Base-by-base conservation (phyloP, 441 rosid genomes). In the Croton setiger region DNA sequence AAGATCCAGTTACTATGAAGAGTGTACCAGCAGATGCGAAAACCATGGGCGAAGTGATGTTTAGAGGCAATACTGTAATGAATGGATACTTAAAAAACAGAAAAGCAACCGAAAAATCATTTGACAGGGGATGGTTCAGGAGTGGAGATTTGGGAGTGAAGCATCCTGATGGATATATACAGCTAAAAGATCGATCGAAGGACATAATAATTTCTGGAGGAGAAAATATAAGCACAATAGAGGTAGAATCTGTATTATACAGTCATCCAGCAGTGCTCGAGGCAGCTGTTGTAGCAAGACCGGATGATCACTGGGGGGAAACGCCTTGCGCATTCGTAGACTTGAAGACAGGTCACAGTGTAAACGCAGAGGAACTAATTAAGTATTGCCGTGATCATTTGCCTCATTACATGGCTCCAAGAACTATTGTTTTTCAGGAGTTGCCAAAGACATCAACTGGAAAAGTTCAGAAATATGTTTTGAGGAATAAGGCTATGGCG, bases 381-480 rank as follows among this genome's bases (percentile, higher is more conserved):
- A 63, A 60, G 67, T 87, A 79, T 60, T 92, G 88, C 52, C 65
- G 91, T 61, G 82, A 79, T 62, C 83, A 62, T 47, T 70, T 88
- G 70, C 92, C 96, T 1, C 97, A 78, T 67, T 92, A 79, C 67
- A 92, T 92, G 96, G 86, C 92, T 18, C 96, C 97, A 43, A 78
- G 80, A 67, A 85, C 91, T 0, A 70, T 92, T 20, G 66, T 88
- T 15, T 92, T 85, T 31, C 76, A 76, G 47, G 90, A 89, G 37
- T 60, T 92, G 74, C 96, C 94, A 1, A 88, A 80, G 76, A 92
- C 96, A 27, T 84, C 96, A 14, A 89, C 97, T 0, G 96, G 97
- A 47, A 92, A 92, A 74, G 76, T 88, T 33, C 91, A 84, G 53
- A 92, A 92, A 79, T 88, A 55, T 77, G 49, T 87, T 0, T 72